Evolutionary conservation across 2,329 filamentous ascomycete species (phyloP).

Genomic region (Emergomyces pasteurianus): DNA sequence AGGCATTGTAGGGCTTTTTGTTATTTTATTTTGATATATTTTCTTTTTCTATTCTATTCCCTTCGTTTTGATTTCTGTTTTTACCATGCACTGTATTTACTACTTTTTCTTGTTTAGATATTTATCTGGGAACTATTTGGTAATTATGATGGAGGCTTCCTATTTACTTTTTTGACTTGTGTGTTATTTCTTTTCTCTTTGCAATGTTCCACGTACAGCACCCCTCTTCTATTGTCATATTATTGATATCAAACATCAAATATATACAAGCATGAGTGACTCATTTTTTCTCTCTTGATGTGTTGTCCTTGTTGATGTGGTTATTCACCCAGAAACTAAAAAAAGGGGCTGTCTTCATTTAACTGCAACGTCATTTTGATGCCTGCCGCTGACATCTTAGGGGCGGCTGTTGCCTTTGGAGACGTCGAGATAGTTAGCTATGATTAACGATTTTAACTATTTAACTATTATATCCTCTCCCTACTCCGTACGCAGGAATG

Average conservation of each 20-base stretch:
- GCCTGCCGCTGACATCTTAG: too few species aligned
- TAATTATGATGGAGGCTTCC: background rate
- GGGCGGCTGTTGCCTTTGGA: background rate
- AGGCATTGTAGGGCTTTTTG: conserved; percentile 25
- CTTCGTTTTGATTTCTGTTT: background rate
- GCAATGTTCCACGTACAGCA: too few species aligned
- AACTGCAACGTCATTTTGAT: background rate
- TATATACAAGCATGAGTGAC: too few species aligned
- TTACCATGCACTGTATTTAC: background rate
- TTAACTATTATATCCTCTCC: too few species aligned
- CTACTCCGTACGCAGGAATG: too few species aligned
- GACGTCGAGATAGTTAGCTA: background rate
- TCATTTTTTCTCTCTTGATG: too few species aligned
- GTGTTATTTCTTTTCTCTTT: background rate
- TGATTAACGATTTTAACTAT: too few species aligned
- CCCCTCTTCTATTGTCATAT: too few species aligned
- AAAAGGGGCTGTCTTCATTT: background rate
- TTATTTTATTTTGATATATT: too few species aligned
- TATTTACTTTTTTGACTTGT: background rate
- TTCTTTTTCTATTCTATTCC: background rate
- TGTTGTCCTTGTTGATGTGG: too few species aligned
- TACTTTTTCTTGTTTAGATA: background rate
- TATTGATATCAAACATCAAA: too few species aligned
- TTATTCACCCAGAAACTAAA: too few species aligned
- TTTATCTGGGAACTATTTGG: background rate